phyloP scores from a whole-genome alignment of 805 yeast species.

The Grigorovia transvaalensis region DNA sequence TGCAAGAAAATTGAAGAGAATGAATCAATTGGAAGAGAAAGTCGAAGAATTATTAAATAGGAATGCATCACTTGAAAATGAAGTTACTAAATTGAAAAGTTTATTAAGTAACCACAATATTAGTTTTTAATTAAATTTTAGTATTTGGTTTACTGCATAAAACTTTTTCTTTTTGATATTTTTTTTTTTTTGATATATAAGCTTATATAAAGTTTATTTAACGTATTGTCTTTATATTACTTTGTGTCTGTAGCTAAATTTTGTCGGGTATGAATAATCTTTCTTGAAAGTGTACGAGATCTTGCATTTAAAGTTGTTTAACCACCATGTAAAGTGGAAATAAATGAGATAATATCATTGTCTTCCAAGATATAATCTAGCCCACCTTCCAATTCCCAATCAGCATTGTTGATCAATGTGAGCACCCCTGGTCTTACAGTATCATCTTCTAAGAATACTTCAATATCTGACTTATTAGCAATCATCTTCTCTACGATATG shows the following conservation, averaged over 20 bases:
- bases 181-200: no score
- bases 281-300: no score
- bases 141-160: neutral
- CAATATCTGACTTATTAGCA: constrained; percentile 49
- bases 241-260: no score
- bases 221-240: no score
- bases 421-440: constrained; percentile 85
- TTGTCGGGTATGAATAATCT: no score
- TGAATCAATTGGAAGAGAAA: constrained; percentile 68
- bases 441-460: constrained; percentile 72
- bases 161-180: neutral
- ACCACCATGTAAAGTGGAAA: constrained; percentile 94
- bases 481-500: constrained; percentile 46
- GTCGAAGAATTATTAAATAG: constrained; percentile 54
- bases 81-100: constrained; percentile 49
- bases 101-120: constrained; percentile 27
- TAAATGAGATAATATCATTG: constrained; percentile 74
- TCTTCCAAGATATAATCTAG: constrained; percentile 67
- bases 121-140: neutral
- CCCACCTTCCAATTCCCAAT: constrained; percentile 93
- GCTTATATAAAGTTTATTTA: no score
- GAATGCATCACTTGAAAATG: constrained; percentile 51
- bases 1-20: constrained; percentile 84
- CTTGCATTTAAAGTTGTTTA: constrained; percentile 19
- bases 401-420: constrained; percentile 86